These are phyloP conservation scores for Eudorina sp. DNA, from an alignment of 139 green algal genomes.

Conservation along the genomic window DNA sequence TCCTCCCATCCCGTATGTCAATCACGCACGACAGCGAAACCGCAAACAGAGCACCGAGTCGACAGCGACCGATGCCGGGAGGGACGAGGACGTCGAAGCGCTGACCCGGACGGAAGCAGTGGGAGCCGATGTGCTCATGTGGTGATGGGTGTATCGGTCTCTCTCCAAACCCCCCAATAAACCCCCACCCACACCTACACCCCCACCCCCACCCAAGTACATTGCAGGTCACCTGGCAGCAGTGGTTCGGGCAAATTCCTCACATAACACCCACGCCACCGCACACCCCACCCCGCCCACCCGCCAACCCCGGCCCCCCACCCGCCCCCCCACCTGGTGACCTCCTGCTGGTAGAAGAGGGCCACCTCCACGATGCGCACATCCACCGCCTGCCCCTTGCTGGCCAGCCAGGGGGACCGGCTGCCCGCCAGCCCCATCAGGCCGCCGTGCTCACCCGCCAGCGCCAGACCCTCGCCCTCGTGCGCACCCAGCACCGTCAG, in stretches of 20 bases:
- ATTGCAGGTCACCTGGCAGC: no score
- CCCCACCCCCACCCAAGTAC: background rate
- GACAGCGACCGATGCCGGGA: no score
- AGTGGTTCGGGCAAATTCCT: no score
- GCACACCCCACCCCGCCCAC: background rate
- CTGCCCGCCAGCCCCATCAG: slow-evolving; percentile 57
- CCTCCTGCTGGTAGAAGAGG: slow-evolving; percentile 79
- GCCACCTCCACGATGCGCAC: slow-evolving; percentile 80
- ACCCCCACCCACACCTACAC: background rate
- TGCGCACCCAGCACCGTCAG: slow-evolving; percentile 80
- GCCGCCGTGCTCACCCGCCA: slow-evolving; percentile 33
- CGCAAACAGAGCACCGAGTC: no score
- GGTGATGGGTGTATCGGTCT: no score
- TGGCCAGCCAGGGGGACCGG: slow-evolving; percentile 45
- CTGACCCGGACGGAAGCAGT: no score
- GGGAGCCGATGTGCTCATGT: no score
- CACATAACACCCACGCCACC: background rate
- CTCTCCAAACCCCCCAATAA: background rate
- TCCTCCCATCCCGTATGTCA: no score
- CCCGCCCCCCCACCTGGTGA: slow-evolving; percentile 33
- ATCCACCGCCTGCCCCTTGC: slow-evolving; percentile 65
- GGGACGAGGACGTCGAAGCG: no score
- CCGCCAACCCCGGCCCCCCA: background rate
- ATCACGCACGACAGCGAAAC: no score
- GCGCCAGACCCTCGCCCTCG: slow-evolving; percentile 84